phyloP scores from a whole-genome alignment of 2,329 filamentous ascomycete species.

The Triangularia verruculosa region DNA sequence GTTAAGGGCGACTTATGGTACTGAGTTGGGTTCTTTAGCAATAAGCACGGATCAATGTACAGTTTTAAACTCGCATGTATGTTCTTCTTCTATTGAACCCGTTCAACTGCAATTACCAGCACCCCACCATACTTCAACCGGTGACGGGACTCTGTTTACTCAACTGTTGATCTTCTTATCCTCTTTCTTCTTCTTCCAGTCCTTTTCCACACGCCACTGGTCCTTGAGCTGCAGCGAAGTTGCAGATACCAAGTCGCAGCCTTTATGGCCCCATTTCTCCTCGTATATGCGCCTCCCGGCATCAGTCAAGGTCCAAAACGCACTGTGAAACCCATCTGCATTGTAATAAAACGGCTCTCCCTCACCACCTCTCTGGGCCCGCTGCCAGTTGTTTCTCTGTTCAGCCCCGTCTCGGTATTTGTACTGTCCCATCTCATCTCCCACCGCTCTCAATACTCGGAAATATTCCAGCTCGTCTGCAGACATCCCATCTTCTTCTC shows the following conservation, averaged over 20 bases:
- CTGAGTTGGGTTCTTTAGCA: not conserved
- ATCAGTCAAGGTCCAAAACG: conserved; percentile 45
- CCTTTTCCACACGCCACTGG: conserved; percentile 37
- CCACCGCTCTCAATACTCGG: not conserved
- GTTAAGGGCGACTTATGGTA: not conserved
- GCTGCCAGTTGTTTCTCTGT: conserved; percentile 52
- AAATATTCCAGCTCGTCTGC: not conserved
- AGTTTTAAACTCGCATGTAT: too few relatives aligned
- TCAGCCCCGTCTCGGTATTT: conserved; percentile 41
- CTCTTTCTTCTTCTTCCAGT: conserved; percentile 29
- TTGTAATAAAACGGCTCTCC: conserved; percentile 54
- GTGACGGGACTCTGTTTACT: not conserved
- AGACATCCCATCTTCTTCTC: conserved; percentile 18
- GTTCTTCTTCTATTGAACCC: too few relatives aligned
- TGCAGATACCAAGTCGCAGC: conserved; percentile 33
- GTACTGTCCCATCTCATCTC: conserved; percentile 1
- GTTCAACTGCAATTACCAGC: not conserved
- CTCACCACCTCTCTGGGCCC: conserved; percentile 46
- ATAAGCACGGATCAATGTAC: too few relatives aligned
- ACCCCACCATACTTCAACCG: not conserved
- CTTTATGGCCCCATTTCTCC: conserved; percentile 42
- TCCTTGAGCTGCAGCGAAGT: conserved; percentile 34
- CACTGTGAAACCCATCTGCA: conserved; percentile 42
- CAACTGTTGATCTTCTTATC: not conserved
- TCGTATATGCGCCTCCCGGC: conserved; percentile 41